phyloP scores from a whole-genome alignment of 169 alveolate species.

The Eimeria necatrix region DNA sequence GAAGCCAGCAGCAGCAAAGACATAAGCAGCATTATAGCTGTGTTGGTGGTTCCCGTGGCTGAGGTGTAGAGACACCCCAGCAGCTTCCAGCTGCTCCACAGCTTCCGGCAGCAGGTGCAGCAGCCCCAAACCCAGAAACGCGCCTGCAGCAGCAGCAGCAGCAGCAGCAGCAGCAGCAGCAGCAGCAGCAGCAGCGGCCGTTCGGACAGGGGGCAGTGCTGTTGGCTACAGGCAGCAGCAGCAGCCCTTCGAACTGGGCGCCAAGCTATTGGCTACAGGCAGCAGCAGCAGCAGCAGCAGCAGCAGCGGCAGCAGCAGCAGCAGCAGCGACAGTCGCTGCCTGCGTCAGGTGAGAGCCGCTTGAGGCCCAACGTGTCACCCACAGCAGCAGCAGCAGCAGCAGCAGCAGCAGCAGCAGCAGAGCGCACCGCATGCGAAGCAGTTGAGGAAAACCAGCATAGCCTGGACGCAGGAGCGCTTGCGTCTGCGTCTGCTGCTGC shows the following conservation, averaged over 20 bases:
- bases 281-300: not conserved
- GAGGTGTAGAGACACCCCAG: not conserved
- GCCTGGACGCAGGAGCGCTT: not conserved
- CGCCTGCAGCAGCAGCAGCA: constrained; percentile 55
- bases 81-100: not conserved
- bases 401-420: not conserved
- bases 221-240: no score
- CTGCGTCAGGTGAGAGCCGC: not conserved
- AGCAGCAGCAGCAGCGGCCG: constrained; percentile 6
- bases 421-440: constrained; percentile 9
- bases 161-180: not conserved
- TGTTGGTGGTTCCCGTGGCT: constrained; percentile 10
- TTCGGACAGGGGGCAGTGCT: no score
- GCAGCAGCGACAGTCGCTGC: not conserved
- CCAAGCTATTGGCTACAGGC: no score
- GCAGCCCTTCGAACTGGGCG: no score
- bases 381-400: not conserved
- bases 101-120: constrained; percentile 67
- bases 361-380: no score
- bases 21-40: constrained; percentile 39
- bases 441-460: not conserved
- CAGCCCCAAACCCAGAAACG: constrained; percentile 64
- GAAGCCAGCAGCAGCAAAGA: constrained; percentile 48
- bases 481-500: no score
- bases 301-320: not conserved